Conservation (phyloP, 225 moss, liverwort and hornwort genomes). For the Polytrichum commune region DNA sequence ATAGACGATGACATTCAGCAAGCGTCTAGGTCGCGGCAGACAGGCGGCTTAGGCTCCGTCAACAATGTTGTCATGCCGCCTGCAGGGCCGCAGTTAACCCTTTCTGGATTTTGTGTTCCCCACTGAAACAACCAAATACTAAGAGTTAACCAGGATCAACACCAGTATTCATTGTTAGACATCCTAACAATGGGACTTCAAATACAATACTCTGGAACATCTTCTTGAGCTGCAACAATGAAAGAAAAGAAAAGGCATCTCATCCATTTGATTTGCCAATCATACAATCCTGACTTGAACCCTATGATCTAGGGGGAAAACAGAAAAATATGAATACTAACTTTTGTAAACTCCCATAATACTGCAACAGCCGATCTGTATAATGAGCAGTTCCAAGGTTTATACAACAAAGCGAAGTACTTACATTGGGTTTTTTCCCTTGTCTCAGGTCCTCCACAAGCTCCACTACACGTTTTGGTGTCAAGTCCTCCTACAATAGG, state of each 20-base stretch:
- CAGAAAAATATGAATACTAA: no score
- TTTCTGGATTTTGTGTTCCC: constrained; percentile 78
- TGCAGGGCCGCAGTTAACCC: constrained; percentile 74
- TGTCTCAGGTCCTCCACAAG: constrained; percentile 70
- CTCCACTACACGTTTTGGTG: constrained; percentile 68
- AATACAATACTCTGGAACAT: no score
- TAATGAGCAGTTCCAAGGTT: no score
- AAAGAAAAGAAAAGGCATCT: no score
- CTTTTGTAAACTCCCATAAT: no score
- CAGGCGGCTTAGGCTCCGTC: constrained; percentile 65
- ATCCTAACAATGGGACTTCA: no score
- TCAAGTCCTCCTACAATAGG: constrained; percentile 83
- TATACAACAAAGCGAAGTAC: constrained; percentile 7
- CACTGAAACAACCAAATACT: constrained; percentile 40
- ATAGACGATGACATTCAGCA: constrained; percentile 28
- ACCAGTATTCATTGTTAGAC: neutral
- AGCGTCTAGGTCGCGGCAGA: constrained; percentile 71
- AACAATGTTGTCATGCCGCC: constrained; percentile 74
- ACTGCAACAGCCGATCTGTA: no score
- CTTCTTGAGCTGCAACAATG: no score
- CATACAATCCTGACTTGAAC: no score
- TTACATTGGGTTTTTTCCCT: constrained; percentile 76
- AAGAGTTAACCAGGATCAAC: constrained; percentile 5
- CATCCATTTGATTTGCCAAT: no score
- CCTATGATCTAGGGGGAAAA: no score